Conservation (phyloP, 441 rosid species). For the Gossypium lobatum region DNA sequence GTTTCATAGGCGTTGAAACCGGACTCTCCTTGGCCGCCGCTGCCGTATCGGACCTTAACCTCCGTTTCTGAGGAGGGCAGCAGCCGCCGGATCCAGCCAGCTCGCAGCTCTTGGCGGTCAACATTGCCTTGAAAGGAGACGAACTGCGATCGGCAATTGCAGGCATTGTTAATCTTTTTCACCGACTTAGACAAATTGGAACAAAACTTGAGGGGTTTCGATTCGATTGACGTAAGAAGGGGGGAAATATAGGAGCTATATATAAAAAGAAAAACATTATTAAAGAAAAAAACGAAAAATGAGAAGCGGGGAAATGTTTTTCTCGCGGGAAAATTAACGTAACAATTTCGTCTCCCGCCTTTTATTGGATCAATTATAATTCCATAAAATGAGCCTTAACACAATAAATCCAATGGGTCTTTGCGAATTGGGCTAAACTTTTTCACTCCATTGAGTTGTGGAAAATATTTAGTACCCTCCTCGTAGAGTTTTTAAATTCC, state of each 20-base stretch:
- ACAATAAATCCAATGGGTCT: not conserved
- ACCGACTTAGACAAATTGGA: not conserved
- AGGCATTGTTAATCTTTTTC: slow-evolving; percentile 39
- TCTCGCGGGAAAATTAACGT: slow-evolving; percentile 28
- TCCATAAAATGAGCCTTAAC: not conserved
- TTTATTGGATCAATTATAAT: not conserved
- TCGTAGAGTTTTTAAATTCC: no score
- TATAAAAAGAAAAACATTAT: not conserved
- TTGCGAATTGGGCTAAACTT: not conserved
- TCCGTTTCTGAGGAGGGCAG: slow-evolving; percentile 46
- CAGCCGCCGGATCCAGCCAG: slow-evolving; percentile 30
- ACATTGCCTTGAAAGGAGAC: slow-evolving; percentile 32
- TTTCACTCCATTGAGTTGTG: no score
- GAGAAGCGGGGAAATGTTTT: slow-evolving; percentile 3
- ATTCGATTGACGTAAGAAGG: not conserved
- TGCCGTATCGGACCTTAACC: slow-evolving; percentile 41
- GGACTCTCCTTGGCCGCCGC: slow-evolving; percentile 12
- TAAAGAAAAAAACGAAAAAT: not conserved
- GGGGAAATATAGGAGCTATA: not conserved
- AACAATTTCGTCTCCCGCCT: slow-evolving; percentile 31
- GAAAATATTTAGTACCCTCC: no score
- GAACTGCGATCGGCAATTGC: slow-evolving; percentile 36
- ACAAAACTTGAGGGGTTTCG: not conserved
- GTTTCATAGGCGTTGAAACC: slow-evolving; percentile 31
- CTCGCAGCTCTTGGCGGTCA: slow-evolving; percentile 16